Base-by-base conservation (phyloP, 352 stramenopile genomes). In the Phytophthora vignae region DNA sequence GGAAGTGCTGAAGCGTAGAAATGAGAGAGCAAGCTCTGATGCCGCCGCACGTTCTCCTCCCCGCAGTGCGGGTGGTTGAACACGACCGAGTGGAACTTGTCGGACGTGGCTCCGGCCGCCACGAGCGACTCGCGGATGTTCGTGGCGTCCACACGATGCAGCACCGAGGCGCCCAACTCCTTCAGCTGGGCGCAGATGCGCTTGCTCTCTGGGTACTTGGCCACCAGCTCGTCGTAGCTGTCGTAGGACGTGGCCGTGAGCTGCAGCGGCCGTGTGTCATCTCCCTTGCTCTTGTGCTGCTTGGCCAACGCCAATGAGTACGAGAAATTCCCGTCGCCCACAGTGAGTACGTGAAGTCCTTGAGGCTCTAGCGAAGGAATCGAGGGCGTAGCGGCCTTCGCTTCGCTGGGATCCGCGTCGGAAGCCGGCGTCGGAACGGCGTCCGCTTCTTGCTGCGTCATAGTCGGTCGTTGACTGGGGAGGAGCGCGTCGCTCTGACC, bases 41-140 rank as follows among this genome's bases (percentile, higher is more conserved):
- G 95, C 6, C 90, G 82, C 57, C 64, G 60, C 19, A 96, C 83
- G 76, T 98, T 94, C 81, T 98, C 95, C 42, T 91, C 92, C 7
- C 93, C 95, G 60, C 95, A 91, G 74, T 98, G 95, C 14, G 95
- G 95, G 75, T 98, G 95, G 73, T 98, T 95, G 76, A 98, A 98
- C n/a, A 98, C 83, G 14, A 98, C 85, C 57, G 83, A 66, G 63
- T 96, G 82, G 40, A 95, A 97, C 36, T 48, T 64, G 4, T 69
- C 42, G 19, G 66, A n/a, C 22, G 46, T 31, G 19, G 57, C 52
- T 14, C 68, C 63, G 38, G 52, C 71, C 4, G 40, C 60, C 49
- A 67, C 33, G 22, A 92, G 71, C 3, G 77, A 83, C 42, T 76
- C 77, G 17, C 69, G 60, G 21, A 94, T 54, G 59, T 87, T 90